Percentiles rank a stretch among this genome's conserved stretches.
Conservation (phyloP, 495 filamentous ascomycete genomes). For the Penicillium cosmopolitanum region DNA sequence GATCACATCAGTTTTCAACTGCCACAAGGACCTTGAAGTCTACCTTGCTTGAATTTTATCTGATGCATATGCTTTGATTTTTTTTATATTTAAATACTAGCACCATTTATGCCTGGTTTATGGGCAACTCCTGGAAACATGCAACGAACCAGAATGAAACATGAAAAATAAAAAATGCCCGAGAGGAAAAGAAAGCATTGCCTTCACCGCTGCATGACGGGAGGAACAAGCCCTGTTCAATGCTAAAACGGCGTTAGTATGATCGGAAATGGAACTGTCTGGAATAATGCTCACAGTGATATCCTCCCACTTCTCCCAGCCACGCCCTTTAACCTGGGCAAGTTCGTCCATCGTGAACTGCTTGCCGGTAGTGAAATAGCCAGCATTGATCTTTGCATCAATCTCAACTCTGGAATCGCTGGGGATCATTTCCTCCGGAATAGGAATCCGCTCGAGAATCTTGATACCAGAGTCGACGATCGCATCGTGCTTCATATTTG, state of each 20-base stretch:
- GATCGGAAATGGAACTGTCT: not conserved
- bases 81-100: not conserved
- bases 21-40: not conserved
- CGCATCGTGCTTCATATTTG: conserved; percentile 99
- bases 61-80: not conserved
- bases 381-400: conserved; percentile 97
- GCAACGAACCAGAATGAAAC: not conserved
- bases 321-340: conserved; percentile 79
- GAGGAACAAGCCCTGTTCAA: conserved; percentile 6
- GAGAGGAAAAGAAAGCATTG: not conserved
- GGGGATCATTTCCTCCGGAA: conserved; percentile 93
- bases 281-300: conserved; percentile 50
- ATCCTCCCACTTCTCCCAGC: conserved; percentile 82
- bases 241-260: conserved; percentile 18
- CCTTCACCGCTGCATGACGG: not conserved
- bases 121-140: conserved; percentile 4
- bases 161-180: not conserved
- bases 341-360: conserved; percentile 87
- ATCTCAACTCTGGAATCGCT: conserved; percentile 96
- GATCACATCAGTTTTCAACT: no score
- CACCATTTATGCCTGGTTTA: not conserved
- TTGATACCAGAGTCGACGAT: conserved; percentile 96
- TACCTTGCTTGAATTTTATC: not conserved
- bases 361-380: conserved; percentile 94
- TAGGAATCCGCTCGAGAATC: conserved; percentile 89